A percentile compares a stretch with the other conserved stretches of the same genome.
These are phyloP conservation scores for Gossypium australe DNA, from an alignment of 345 rosid genomes.

Conservation along the genomic window DNA sequence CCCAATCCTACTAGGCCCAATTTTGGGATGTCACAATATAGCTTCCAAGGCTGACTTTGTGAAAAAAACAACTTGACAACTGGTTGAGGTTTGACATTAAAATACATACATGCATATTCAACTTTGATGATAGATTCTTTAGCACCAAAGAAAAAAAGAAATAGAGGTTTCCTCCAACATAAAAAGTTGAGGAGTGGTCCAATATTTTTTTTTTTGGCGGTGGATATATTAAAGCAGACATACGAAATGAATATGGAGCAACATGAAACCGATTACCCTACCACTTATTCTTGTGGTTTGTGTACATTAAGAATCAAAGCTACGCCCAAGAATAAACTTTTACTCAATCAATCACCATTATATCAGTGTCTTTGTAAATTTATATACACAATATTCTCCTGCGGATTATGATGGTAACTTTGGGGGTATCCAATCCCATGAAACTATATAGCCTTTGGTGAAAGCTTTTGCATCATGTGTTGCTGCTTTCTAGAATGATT, in stretches of 20 bases:
- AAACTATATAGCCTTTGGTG: no score
- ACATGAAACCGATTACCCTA: neutral
- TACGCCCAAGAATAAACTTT: neutral
- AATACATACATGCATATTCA: neutral
- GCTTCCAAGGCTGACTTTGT: neutral
- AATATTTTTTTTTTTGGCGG: neutral
- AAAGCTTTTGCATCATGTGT: neutral
- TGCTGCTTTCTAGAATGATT: neutral
- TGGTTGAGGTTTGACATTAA: neutral
- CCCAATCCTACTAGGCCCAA: no score
- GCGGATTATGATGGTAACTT: neutral
- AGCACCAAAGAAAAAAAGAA: neutral
- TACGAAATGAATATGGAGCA: constrained; percentile 8
- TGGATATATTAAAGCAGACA: neutral
- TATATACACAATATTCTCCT: neutral
- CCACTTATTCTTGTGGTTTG: neutral
- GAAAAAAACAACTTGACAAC: neutral
- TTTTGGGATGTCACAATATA: no score
- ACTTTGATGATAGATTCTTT: neutral
- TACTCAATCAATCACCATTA: neutral
- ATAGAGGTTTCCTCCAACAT: neutral
- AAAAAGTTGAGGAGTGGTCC: constrained; percentile 7
- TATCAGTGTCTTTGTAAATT: neutral
- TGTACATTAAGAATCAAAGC: neutral
- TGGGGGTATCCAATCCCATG: neutral